A percentile compares a stretch with the other conserved stretches of the same genome.
Conservation (phyloP, 495 filamentous ascomycete genomes). For the Saxophila tyrrhenica region DNA sequence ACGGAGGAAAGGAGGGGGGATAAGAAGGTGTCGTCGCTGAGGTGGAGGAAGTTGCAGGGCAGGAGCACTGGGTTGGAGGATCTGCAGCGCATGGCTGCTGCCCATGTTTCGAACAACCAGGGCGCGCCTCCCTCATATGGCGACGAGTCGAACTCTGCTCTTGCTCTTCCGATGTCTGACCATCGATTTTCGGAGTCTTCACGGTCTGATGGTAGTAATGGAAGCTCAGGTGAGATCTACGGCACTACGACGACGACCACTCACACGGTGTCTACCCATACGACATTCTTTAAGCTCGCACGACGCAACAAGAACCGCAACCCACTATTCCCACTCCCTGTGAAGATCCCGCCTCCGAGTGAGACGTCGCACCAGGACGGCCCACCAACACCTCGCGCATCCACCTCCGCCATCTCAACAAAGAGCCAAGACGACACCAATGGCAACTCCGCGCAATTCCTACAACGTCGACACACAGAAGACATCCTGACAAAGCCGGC, state of each 20-base stretch:
- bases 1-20: conserved; percentile 22
- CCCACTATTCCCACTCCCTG: conserved; percentile 78
- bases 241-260: conserved; percentile 54
- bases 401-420: conserved; percentile 30
- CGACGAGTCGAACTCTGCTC: conserved; percentile 53
- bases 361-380: conserved; percentile 18
- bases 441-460: conserved; percentile 12
- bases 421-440: conserved; percentile 23
- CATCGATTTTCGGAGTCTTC: conserved; percentile 75
- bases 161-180: conserved; percentile 53
- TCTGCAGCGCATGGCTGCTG: conserved; percentile 13
- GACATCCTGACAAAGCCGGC: not conserved
- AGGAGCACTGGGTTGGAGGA: conserved; percentile 21
- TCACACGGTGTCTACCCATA: conserved; percentile 51
- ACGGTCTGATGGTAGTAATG: conserved; percentile 73
- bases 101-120: conserved; percentile 33
- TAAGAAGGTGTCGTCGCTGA: conserved; percentile 22
- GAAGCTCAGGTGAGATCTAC: conserved; percentile 64
- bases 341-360: conserved; percentile 37
- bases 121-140: conserved; percentile 48
- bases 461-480: not conserved
- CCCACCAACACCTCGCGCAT: conserved; percentile 41
- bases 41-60: conserved; percentile 19
- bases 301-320: conserved; percentile 71
- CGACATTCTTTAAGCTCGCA: conserved; percentile 68